A percentile compares a stretch with the other conserved stretches of the same genome.
Conservation (phyloP, 768 basidiomycete species). For the Tylopilus intermedius region DNA sequence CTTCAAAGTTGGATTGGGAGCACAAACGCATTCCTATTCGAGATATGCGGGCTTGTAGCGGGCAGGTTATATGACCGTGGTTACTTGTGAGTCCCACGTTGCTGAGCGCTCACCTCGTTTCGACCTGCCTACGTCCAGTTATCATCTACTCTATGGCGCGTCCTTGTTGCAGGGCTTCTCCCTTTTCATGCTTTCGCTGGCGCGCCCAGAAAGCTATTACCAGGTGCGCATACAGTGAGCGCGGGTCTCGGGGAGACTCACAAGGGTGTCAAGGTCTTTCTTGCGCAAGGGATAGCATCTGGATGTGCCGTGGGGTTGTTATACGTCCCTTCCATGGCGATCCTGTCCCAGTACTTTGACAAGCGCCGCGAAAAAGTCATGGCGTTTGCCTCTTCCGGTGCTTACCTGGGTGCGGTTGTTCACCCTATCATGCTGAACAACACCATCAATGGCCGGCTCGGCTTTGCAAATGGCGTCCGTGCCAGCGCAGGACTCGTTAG, state of each 20-base stretch:
- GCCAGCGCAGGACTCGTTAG: conserved; percentile 38
- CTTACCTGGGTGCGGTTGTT: conserved; percentile 56
- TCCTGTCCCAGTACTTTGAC: conserved; percentile 52
- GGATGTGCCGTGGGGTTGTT: conserved; percentile 46
- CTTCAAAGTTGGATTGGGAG: conserved; percentile 43
- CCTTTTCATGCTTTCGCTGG: conserved; percentile 44
- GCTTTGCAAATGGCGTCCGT: conserved; percentile 42
- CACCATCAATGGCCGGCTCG: conserved; percentile 36
- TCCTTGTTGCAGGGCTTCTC: conserved; percentile 29
- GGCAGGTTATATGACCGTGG: conserved; percentile 51
- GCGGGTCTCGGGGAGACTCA: neutral
- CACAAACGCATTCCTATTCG: conserved; percentile 42
- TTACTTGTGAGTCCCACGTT: conserved; percentile 38
- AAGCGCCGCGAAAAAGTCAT: conserved; percentile 46
- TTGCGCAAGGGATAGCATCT: conserved; percentile 46
- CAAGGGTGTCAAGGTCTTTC: conserved; percentile 38
- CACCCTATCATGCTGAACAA: conserved; percentile 64
- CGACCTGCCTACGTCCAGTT: conserved; percentile 11
- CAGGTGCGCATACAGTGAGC: conserved; percentile 29
- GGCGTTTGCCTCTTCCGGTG: conserved; percentile 50
- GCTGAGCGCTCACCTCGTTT: neutral
- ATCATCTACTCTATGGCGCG: conserved; percentile 26
- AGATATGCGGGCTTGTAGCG: conserved; percentile 40
- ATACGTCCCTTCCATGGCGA: conserved; percentile 44
- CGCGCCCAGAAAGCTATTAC: conserved; percentile 38